Evolutionary conservation across 352 stramenopile species (phyloP).

Genomic region (Globisporangium okanoganense): DNA sequence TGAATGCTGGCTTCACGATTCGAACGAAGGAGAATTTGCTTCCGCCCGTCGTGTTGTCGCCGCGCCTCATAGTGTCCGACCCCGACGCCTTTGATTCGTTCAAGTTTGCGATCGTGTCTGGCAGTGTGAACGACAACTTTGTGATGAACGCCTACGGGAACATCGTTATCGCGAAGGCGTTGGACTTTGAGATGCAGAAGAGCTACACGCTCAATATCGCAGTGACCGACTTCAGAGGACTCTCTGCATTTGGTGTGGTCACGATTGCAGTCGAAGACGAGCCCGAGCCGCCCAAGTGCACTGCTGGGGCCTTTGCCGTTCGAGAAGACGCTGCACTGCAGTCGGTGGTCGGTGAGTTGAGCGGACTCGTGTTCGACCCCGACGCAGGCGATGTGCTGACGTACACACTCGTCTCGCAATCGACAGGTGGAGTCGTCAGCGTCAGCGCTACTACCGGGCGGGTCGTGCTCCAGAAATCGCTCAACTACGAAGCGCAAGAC

Average conservation of each 20-base stretch:
- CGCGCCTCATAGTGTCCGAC: conserved; percentile 27
- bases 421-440: neutral
- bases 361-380: neutral
- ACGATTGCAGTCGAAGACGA: conserved; percentile 32
- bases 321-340: conserved; percentile 19
- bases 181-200: conserved; percentile 38
- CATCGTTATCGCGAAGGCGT: conserved; percentile 26
- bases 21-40: conserved; percentile 39
- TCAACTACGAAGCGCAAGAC: conserved; percentile 45
- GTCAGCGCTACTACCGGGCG: conserved; percentile 13
- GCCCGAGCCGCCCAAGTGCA: conserved; percentile 38
- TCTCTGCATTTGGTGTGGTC: conserved; percentile 24
- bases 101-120: conserved; percentile 30
- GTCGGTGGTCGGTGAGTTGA: conserved; percentile 5
- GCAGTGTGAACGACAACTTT: conserved; percentile 29
- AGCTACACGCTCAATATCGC: conserved; percentile 39
- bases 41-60: conserved; percentile 25
- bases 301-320: conserved; percentile 18
- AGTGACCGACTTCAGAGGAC: conserved; percentile 33
- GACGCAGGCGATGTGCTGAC: conserved; percentile 1
- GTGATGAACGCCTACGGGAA: conserved; percentile 36
- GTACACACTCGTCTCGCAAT: conserved; percentile 9
- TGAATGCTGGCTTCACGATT: conserved; percentile 16
- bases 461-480: conserved; percentile 17
- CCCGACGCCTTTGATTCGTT: conserved; percentile 46